Conservation (phyloP, 202 grass and related monocot genomes). For the Brachypodium distachyon region DNA sequence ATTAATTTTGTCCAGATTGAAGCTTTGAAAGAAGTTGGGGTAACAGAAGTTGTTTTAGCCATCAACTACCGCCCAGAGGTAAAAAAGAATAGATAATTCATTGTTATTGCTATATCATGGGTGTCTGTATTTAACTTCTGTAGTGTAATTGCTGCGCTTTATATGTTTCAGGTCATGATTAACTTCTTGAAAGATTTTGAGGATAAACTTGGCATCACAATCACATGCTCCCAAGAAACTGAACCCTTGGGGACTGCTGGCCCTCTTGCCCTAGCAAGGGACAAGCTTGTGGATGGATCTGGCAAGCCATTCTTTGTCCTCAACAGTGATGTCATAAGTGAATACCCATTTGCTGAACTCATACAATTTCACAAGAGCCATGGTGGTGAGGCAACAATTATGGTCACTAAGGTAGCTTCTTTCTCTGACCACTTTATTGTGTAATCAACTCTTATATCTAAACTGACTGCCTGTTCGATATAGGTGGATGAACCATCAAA, state of each 20-base stretch:
- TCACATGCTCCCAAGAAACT: slow-evolving; percentile 71
- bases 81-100: background rate
- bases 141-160: background rate
- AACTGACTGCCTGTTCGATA: slow-evolving; percentile 12
- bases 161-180: slow-evolving; percentile 59
- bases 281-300: slow-evolving; percentile 70
- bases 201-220: slow-evolving; percentile 76
- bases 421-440: background rate
- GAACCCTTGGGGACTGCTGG: slow-evolving; percentile 72
- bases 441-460: background rate
- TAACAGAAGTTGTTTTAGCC: slow-evolving; percentile 66
- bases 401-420: slow-evolving; percentile 71
- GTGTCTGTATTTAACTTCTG: background rate
- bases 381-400: slow-evolving; percentile 63
- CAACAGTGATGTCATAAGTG: slow-evolving; percentile 76
- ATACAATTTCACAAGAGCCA: slow-evolving; percentile 56
- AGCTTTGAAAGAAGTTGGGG: slow-evolving; percentile 66
- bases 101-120: background rate
- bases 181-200: slow-evolving; percentile 80
- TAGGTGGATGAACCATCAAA: slow-evolving; percentile 80
- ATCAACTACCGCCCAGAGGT: slow-evolving; percentile 82
- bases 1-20: slow-evolving; percentile 56
- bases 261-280: slow-evolving; percentile 71
- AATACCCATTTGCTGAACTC: slow-evolving; percentile 73
- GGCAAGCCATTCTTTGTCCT: slow-evolving; percentile 72